Conservation (phyloP, 2,329 filamentous ascomycete species). For the Arachnomyces sp. region DNA sequence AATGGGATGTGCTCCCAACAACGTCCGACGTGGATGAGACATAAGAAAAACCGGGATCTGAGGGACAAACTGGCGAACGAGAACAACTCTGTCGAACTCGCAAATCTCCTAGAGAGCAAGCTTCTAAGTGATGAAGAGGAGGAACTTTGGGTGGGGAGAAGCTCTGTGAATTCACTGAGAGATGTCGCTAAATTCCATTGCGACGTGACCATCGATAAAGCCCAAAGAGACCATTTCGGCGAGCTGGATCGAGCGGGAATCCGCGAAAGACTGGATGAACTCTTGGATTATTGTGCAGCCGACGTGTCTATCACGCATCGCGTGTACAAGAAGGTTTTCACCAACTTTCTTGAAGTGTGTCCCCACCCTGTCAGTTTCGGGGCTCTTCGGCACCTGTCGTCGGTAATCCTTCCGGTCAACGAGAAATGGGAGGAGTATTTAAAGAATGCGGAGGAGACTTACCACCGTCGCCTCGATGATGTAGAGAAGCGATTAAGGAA, state of each 20-base stretch:
- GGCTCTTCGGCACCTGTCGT: slow-evolving; percentile 82
- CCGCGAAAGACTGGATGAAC: slow-evolving; percentile 62
- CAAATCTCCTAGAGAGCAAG: slow-evolving; percentile 59
- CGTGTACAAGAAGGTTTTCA: slow-evolving; percentile 90
- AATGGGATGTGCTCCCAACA: slow-evolving; percentile 99
- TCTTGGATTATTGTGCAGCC: slow-evolving; percentile 88
- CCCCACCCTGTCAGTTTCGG: slow-evolving; percentile 97
- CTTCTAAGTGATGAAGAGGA: slow-evolving; percentile 73
- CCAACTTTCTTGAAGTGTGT: slow-evolving; percentile 78
- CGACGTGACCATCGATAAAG: slow-evolving; percentile 83
- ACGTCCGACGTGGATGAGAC: slow-evolving; percentile 93
- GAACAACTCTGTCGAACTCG: slow-evolving; percentile 62
- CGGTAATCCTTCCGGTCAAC: slow-evolving; percentile 85
- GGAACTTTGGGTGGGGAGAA: slow-evolving; percentile 89
- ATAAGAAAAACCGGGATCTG: slow-evolving; percentile 80
- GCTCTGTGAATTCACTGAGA: slow-evolving; percentile 86
- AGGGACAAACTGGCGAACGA: slow-evolving; percentile 69
- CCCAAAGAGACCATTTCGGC: slow-evolving; percentile 75
- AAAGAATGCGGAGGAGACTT: slow-evolving; percentile 73
- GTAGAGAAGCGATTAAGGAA: slow-evolving; percentile 66
- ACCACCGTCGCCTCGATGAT: slow-evolving; percentile 65
- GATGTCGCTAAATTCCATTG: slow-evolving; percentile 97
- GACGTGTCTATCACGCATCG: slow-evolving; percentile 89
- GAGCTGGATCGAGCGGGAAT: slow-evolving; percentile 67
- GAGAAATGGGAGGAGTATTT: slow-evolving; percentile 82